phyloP scores from a whole-genome alignment of 768 basidiomycete genomes.

The Phanerochaete sordida region DNA sequence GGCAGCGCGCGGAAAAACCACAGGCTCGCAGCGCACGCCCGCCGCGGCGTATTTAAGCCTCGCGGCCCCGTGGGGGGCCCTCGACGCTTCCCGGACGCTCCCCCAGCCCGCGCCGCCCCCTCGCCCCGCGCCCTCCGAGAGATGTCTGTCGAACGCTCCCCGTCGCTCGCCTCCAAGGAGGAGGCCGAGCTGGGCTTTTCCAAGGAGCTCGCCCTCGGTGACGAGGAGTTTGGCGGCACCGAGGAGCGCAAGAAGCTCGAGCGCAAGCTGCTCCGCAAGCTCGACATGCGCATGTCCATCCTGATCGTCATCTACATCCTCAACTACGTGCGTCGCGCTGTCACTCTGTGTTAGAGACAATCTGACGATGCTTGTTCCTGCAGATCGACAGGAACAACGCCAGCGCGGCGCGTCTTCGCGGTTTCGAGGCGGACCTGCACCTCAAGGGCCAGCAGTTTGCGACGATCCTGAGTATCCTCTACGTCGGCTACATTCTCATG shows the following conservation, averaged over 20 bases:
- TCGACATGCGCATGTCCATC: slow-evolving; percentile 41
- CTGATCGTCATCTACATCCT: slow-evolving; percentile 44
- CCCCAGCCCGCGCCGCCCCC: neutral
- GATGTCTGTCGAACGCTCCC: neutral
- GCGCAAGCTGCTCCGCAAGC: slow-evolving; percentile 39
- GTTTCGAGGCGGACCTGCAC: slow-evolving; percentile 66
- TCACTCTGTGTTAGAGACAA: neutral
- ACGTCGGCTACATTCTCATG: slow-evolving; percentile 75
- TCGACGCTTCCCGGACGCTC: neutral
- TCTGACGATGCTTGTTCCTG: neutral
- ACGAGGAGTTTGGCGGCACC: slow-evolving; percentile 34
- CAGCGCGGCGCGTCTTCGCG: slow-evolving; percentile 70
- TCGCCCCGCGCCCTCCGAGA: neutral
- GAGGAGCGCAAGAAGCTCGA: slow-evolving; percentile 38
- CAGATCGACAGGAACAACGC: slow-evolving; percentile 74
- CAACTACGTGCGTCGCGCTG: slow-evolving; percentile 36
- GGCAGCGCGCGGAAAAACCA: neutral
- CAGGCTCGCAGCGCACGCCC: neutral
- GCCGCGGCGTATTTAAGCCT: neutral
- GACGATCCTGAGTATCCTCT: slow-evolving; percentile 63
- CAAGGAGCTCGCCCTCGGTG: slow-evolving; percentile 10
- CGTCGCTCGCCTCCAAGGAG: slow-evolving; percentile 9
- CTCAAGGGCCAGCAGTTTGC: slow-evolving; percentile 62
- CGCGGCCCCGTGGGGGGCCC: neutral
- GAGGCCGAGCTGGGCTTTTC: slow-evolving; percentile 11